Conservation (phyloP, 805 yeast genomes). For the Hyphopichia homilentoma region DNA sequence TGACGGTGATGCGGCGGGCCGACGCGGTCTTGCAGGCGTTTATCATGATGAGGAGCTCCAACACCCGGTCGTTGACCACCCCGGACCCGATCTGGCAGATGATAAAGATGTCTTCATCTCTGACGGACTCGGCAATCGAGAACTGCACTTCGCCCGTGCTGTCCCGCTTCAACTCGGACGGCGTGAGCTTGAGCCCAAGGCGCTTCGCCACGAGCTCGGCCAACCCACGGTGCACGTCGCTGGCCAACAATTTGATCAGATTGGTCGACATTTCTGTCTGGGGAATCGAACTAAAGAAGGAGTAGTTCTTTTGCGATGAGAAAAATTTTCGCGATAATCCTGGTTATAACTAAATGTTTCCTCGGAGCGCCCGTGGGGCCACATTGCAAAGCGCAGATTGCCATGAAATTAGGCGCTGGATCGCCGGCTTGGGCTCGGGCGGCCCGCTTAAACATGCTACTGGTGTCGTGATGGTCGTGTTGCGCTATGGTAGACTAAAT, state of each 20-base stretch:
- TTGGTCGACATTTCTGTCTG: constrained; percentile 76
- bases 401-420: too few relatives aligned
- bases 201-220: constrained; percentile 69
- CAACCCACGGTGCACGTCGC: constrained; percentile 82
- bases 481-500: too few relatives aligned
- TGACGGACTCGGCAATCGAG: constrained; percentile 69
- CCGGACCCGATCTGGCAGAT: constrained; percentile 80
- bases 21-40: constrained; percentile 96
- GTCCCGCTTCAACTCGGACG: constrained; percentile 73
- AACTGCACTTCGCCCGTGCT: constrained; percentile 73
- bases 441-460: too few relatives aligned
- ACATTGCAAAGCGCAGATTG: not conserved
- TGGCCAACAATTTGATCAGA: constrained; percentile 50
- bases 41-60: constrained; percentile 86
- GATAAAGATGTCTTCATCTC: constrained; percentile 80
- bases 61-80: constrained; percentile 75
- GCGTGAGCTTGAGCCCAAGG: constrained; percentile 68
- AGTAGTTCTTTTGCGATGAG: too few relatives aligned
- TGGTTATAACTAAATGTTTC: not conserved
- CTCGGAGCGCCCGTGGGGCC: not conserved
- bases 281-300: too few relatives aligned
- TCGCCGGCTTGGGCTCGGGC: too few relatives aligned
- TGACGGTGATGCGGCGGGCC: constrained; percentile 90
- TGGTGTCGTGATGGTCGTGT: too few relatives aligned
- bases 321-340: too few relatives aligned